phyloP scores from a whole-genome alignment of 148 eudicot genomes.

The Nepenthes gracilis region DNA sequence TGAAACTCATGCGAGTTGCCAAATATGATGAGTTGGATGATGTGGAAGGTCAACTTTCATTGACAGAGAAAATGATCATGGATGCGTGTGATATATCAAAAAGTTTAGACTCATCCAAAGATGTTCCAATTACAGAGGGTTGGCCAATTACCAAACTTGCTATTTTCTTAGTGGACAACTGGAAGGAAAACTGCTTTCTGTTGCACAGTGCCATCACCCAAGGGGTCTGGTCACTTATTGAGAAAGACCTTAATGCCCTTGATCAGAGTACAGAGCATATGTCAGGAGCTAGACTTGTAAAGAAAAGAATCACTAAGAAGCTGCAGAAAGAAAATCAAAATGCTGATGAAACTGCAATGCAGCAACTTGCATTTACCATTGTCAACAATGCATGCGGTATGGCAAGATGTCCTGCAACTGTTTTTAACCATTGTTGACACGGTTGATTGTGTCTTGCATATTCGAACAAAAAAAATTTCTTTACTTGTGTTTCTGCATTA shows the following conservation, averaged over 20 bases:
- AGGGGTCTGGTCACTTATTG: slow-evolving; percentile 85
- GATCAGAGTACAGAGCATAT: slow-evolving; percentile 11
- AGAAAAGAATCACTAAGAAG: slow-evolving; percentile 27
- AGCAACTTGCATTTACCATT: slow-evolving; percentile 37
- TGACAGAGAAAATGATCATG: slow-evolving; percentile 63
- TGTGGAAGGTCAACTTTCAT: slow-evolving; percentile 38
- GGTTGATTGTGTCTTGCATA: slow-evolving; percentile 1
- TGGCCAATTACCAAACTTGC: slow-evolving; percentile 71
- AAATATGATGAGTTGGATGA: slow-evolving; percentile 22
- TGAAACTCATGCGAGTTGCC: slow-evolving; percentile 30
- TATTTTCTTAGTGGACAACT: slow-evolving; percentile 52
- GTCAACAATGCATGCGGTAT: slow-evolving; percentile 55
- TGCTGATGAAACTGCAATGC: slow-evolving; percentile 25
- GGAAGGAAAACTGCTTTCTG: slow-evolving; percentile 50
- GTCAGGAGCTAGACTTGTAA: slow-evolving; percentile 14
- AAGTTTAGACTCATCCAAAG: slow-evolving; percentile 40
- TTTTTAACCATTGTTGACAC: slow-evolving; percentile 7
- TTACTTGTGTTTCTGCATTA: not conserved
- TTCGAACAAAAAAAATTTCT: not conserved
- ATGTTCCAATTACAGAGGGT: slow-evolving; percentile 29
- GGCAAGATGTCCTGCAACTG: not conserved
- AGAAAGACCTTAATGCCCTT: slow-evolving; percentile 29
- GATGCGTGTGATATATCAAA: slow-evolving; percentile 52
- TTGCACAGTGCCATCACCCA: slow-evolving; percentile 41
- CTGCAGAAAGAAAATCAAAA: slow-evolving; percentile 13